Evolutionary conservation across 805 yeast species (phyloP).

Genomic region (Yarrowia divulgata): DNA sequence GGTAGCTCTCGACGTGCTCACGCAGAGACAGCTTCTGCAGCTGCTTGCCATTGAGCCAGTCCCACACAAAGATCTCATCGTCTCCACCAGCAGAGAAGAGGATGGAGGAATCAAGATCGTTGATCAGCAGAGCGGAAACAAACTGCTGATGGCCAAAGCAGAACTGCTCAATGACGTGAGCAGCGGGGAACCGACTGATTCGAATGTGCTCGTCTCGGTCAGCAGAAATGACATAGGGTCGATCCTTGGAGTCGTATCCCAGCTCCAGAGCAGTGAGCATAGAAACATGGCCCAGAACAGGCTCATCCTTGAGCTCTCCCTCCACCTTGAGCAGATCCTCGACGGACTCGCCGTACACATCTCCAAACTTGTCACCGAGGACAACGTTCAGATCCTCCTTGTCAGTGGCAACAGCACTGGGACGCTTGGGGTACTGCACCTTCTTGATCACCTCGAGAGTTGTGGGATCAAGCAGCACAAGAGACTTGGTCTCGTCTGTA

Average conservation of each 20-base stretch:
- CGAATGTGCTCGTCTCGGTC: conserved; percentile 98
- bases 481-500: conserved; percentile 85
- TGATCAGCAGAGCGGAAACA: conserved; percentile 68
- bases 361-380: conserved; percentile 96
- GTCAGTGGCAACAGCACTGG: conserved; percentile 76
- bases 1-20: conserved; percentile 53
- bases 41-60: conserved; percentile 67
- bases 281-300: conserved; percentile 94
- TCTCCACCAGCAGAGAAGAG: conserved; percentile 95
- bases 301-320: conserved; percentile 57
- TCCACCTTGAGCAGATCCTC: conserved; percentile 41
- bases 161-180: conserved; percentile 80
- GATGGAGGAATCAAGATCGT: conserved; percentile 58
- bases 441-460: conserved; percentile 65
- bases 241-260: conserved; percentile 55
- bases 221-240: conserved; percentile 69
- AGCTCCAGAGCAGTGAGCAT: conserved; percentile 83
- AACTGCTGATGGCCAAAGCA: conserved; percentile 88
- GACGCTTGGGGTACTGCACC: conserved; percentile 88
- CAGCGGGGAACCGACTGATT: conserved; percentile 77
- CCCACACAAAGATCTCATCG: conserved; percentile 73
- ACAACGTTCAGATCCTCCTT: conserved; percentile 60
- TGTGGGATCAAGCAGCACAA: conserved; percentile 60
- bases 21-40: conserved; percentile 60
- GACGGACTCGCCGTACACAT: conserved; percentile 65